Conservation (phyloP, 257 asterid species). For the Penstemon barbatus region DNA sequence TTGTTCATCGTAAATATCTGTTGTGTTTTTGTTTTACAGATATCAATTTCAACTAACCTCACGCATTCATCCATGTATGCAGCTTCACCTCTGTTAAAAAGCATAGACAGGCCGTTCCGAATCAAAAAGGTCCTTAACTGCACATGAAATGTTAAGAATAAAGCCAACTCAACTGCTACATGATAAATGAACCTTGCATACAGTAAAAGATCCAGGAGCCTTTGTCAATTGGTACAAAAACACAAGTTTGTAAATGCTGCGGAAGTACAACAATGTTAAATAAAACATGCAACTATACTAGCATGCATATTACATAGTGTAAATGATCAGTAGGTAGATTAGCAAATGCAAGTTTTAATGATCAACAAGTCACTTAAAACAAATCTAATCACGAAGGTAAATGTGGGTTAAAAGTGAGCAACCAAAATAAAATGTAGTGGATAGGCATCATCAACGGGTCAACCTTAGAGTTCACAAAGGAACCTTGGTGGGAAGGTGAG, state of each 20-base stretch:
- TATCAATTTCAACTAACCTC: conserved; percentile 44
- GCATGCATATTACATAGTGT: neutral
- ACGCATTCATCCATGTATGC: conserved; percentile 88
- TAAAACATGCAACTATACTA: conserved; percentile 6
- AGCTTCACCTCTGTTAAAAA: conserved; percentile 88
- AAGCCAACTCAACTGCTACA: conserved; percentile 21
- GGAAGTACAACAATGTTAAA: neutral
- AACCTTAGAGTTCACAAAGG: too few relatives aligned
- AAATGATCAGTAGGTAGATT: too few relatives aligned
- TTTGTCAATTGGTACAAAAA: neutral
- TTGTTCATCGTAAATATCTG: conserved; percentile 15
- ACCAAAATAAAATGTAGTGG: too few relatives aligned
- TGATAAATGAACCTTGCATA: conserved; percentile 15
- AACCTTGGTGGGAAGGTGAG: too few relatives aligned
- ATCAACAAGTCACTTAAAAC: too few relatives aligned
- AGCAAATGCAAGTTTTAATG: too few relatives aligned
- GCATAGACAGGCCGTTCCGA: conserved; percentile 84
- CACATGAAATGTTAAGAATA: conserved; percentile 27
- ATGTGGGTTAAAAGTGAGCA: too few relatives aligned
- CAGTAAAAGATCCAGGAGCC: conserved; percentile 10
- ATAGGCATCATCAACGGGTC: too few relatives aligned
- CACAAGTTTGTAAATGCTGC: neutral
- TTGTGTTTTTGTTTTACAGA: neutral
- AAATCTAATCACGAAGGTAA: too few relatives aligned
- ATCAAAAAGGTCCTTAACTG: conserved; percentile 90